These are phyloP conservation scores for Cydonia oblonga DNA, from an alignment of 331 rosid genomes.

Conservation along the genomic window DNA sequence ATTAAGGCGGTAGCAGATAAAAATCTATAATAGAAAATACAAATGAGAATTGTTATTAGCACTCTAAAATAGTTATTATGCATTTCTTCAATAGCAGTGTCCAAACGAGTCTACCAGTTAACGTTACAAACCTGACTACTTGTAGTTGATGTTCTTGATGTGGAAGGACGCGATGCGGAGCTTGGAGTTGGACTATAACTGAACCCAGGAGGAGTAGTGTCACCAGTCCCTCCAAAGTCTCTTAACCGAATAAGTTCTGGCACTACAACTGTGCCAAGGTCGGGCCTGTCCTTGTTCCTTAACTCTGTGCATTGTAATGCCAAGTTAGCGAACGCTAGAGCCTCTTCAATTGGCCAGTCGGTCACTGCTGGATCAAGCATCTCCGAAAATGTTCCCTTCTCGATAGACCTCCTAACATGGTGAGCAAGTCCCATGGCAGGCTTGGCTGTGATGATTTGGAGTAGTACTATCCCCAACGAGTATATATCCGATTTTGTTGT, in stretches of 20 bases:
- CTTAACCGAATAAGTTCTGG: conserved; percentile 75
- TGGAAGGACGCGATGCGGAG: conserved; percentile 12
- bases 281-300: conserved; percentile 83
- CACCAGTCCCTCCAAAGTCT: conserved; percentile 28
- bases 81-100: neutral
- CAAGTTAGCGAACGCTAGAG: conserved; percentile 52
- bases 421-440: conserved; percentile 85
- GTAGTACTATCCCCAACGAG: conserved; percentile 69
- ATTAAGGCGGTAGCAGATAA: neutral
- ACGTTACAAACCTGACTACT: conserved; percentile 1
- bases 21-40: neutral
- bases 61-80: neutral
- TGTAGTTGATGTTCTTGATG: neutral
- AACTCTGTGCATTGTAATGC: conserved; percentile 68
- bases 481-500: conserved; percentile 79
- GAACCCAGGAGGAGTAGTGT: neutral
- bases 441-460: conserved; percentile 80
- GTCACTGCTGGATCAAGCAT: conserved; percentile 57
- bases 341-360: conserved; percentile 83
- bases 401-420: conserved; percentile 64
- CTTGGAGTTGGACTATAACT: conserved; percentile 1
- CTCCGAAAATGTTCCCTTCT: conserved; percentile 40
- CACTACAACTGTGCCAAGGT: conserved; percentile 54
- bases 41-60: neutral
- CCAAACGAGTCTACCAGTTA: neutral